Evolutionary conservation across 345 rosid species (phyloP).

Genomic region (Boechera divaricarpa): DNA sequence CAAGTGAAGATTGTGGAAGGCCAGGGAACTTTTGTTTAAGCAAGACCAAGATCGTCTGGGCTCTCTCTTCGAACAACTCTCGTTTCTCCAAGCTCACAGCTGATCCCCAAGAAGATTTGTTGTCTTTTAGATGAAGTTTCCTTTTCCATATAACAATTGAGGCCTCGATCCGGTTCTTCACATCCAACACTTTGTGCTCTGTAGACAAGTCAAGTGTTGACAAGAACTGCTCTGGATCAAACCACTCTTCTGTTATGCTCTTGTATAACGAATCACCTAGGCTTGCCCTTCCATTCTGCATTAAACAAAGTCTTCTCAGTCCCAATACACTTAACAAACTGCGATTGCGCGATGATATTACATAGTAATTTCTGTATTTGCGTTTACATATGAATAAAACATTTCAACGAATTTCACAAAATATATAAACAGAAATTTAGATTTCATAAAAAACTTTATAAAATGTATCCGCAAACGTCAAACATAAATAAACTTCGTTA

Average conservation of each 20-base stretch:
- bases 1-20: conserved; percentile 77
- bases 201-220: conserved; percentile 71
- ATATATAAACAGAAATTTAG: too few relatives aligned
- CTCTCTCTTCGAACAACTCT: conserved; percentile 89
- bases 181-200: conserved; percentile 78
- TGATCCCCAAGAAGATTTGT: conserved; percentile 84
- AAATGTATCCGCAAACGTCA: too few relatives aligned
- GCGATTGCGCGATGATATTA: too few relatives aligned
- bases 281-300: conserved; percentile 80
- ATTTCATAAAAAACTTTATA: too few relatives aligned
- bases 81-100: conserved; percentile 85
- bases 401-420: too few relatives aligned
- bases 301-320: not conserved
- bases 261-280: conserved; percentile 81
- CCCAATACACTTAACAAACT: not conserved
- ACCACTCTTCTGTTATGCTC: conserved; percentile 77
- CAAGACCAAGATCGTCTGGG: conserved; percentile 66
- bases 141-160: conserved; percentile 86
- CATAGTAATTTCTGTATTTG: too few relatives aligned
- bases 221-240: conserved; percentile 76
- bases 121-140: conserved; percentile 74
- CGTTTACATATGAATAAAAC: too few relatives aligned
- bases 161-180: conserved; percentile 88
- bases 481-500: too few relatives aligned
- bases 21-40: conserved; percentile 86